Conservation (phyloP, 2,329 filamentous ascomycete genomes). For the Cladosporium sp. region DNA sequence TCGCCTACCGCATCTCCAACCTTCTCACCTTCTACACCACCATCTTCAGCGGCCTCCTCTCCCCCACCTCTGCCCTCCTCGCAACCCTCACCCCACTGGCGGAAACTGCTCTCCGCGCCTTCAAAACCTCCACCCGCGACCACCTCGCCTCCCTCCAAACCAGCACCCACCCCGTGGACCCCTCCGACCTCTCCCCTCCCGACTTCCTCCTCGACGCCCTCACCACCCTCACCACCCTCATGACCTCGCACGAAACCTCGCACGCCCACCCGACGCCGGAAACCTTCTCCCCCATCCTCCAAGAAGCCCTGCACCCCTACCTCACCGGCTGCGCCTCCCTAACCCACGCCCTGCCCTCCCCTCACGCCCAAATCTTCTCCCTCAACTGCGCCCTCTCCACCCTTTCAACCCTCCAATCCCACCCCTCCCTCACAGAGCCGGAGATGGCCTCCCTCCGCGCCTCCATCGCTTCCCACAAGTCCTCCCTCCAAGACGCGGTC, state of each 20-base stretch:
- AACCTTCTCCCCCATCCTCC: slow-evolving; percentile 70
- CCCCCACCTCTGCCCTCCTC: slow-evolving; percentile 63
- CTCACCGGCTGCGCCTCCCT: slow-evolving; percentile 70
- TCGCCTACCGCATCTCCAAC: slow-evolving; percentile 87
- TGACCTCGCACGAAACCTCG: slow-evolving; percentile 84
- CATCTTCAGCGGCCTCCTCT: slow-evolving; percentile 79
- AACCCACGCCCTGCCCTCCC: slow-evolving; percentile 55
- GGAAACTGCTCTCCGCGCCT: slow-evolving; percentile 74
- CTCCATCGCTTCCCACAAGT: slow-evolving; percentile 27
- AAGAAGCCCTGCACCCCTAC: slow-evolving; percentile 82
- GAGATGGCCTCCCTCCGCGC: slow-evolving; percentile 35
- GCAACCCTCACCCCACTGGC: slow-evolving; percentile 66
- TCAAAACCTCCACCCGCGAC: slow-evolving; percentile 76
- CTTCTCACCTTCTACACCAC: slow-evolving; percentile 82
- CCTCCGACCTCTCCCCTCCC: slow-evolving; percentile 71
- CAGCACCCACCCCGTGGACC: slow-evolving; percentile 60
- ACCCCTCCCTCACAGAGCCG: slow-evolving; percentile 52
- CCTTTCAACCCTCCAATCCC: slow-evolving; percentile 52
- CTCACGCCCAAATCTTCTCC: slow-evolving; percentile 63
- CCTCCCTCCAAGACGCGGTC: slow-evolving; percentile 55
- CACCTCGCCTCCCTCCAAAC: slow-evolving; percentile 70
- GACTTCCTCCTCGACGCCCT: slow-evolving; percentile 78
- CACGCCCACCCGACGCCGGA: slow-evolving; percentile 57
- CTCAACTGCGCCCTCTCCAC: slow-evolving; percentile 67
- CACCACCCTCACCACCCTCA: slow-evolving; percentile 70